A percentile compares a stretch with the other conserved stretches of the same genome.
These are phyloP conservation scores for Trichoderma lentiforme DNA, from an alignment of 2,329 filamentous ascomycete species.

Conservation along the genomic window DNA sequence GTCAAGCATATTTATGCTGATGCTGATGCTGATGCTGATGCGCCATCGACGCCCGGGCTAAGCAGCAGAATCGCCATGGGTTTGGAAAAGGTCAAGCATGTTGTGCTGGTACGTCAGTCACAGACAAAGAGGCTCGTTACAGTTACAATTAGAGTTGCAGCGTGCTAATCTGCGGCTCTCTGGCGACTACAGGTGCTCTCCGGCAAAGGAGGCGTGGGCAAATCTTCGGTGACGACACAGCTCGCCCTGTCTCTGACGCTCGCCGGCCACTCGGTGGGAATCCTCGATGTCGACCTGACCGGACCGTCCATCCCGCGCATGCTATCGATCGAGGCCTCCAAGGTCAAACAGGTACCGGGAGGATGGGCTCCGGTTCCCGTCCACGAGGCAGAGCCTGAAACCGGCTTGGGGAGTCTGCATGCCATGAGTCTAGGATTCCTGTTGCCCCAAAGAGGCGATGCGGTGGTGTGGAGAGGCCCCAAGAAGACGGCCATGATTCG, in stretches of 20 bases:
- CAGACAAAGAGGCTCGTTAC: too few species aligned
- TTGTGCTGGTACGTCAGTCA: slow-evolving; percentile 59
- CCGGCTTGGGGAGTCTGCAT: slow-evolving; percentile 60
- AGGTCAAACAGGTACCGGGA: slow-evolving; percentile 85
- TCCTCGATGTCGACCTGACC: slow-evolving; percentile 94
- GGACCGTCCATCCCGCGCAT: slow-evolving; percentile 95
- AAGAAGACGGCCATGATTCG: slow-evolving; percentile 99
- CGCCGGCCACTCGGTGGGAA: slow-evolving; percentile 83
- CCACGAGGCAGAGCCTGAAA: slow-evolving; percentile 56
- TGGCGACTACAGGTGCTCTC: slow-evolving; percentile 63
- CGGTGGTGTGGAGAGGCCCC: slow-evolving; percentile 94
- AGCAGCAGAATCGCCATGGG: slow-evolving; percentile 29
- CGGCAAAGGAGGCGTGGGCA: slow-evolving; percentile 96
- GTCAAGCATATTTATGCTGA: not conserved
- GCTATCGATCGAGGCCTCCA: slow-evolving; percentile 82
- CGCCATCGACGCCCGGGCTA: not conserved
- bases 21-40: not conserved
- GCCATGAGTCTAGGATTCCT: slow-evolving; percentile 96
- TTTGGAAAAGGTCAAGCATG: slow-evolving; percentile 64
- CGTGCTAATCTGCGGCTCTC: not conserved
- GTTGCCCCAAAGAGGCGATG: slow-evolving; percentile 76
- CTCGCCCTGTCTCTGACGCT: slow-evolving; percentile 85
- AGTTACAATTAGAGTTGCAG: not conserved
- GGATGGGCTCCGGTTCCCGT: slow-evolving; percentile 91
- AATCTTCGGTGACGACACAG: slow-evolving; percentile 96